These are phyloP conservation scores for Wickerhamomyces ciferrii DNA, from an alignment of 805 yeast species.

Conservation along the genomic window DNA sequence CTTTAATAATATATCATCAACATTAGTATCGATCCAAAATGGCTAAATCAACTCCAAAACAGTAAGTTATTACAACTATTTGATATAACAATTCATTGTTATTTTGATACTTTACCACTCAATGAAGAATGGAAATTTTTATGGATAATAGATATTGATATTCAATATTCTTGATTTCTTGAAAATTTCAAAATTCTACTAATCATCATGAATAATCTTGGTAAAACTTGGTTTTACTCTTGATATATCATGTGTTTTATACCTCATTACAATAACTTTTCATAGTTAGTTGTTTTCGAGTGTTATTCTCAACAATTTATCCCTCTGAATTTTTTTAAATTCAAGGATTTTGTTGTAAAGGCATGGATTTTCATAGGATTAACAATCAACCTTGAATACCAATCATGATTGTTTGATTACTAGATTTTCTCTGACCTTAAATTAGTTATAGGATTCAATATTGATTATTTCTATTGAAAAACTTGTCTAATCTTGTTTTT, in stretches of 20 bases:
- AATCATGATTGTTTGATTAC: slow-evolving; percentile 13
- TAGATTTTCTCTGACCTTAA: slow-evolving; percentile 24
- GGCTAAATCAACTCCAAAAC: slow-evolving; percentile 26
- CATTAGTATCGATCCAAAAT: slow-evolving; percentile 8
- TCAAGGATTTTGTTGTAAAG: too few species aligned
- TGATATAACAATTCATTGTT: background rate
- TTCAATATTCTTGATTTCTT: background rate
- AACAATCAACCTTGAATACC: slow-evolving; percentile 7
- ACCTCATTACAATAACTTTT: background rate
- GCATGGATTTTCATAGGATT: slow-evolving; percentile 23
- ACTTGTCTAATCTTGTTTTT: too few species aligned
- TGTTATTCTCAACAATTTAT: background rate
- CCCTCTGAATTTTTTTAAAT: too few species aligned
- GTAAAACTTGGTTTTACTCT: background rate
- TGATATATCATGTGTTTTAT: background rate
- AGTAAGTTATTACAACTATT: slow-evolving; percentile 14
- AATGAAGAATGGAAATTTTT: background rate
- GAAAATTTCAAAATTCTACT: background rate
- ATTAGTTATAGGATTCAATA: too few species aligned
- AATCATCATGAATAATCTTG: background rate
- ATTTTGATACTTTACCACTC: background rate
- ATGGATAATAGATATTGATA: background rate
- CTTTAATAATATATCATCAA: background rate
- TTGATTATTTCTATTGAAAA: too few species aligned
- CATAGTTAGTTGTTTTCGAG: background rate